Evolutionary conservation across 2,329 filamentous ascomycete genomes (phyloP).

Genomic region (Trichoderma pleuroti): DNA sequence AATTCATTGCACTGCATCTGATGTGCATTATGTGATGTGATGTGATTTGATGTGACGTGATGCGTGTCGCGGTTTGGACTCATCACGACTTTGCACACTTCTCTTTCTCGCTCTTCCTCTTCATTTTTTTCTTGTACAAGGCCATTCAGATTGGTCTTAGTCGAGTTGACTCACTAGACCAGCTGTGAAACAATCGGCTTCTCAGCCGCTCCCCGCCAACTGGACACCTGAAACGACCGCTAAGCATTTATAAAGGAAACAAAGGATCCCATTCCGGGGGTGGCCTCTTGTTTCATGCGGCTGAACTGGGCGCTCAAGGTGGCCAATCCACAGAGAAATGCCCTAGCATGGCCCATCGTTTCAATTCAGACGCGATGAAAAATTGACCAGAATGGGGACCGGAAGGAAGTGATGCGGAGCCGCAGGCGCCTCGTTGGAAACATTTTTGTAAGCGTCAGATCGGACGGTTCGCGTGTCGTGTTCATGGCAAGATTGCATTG

Average conservation of each 20-base stretch:
- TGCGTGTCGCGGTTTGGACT: background rate
- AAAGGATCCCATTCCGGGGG: background rate
- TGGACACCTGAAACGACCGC: constrained; percentile 8
- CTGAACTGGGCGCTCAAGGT: background rate
- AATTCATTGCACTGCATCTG: background rate
- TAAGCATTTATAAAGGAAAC: background rate
- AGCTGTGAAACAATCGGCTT: constrained; percentile 9
- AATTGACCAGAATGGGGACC: background rate
- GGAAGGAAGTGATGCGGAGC: background rate
- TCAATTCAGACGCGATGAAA: background rate
- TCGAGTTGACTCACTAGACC: background rate
- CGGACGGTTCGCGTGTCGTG: background rate
- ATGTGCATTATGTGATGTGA: background rate
- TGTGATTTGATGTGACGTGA: no score
- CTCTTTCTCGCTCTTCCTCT: background rate
- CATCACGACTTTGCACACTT: background rate
- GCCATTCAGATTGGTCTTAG: background rate
- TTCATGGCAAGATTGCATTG: no score
- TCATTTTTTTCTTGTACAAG: background rate
- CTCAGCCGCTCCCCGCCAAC: background rate
- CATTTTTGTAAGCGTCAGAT: background rate
- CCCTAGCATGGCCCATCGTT: background rate
- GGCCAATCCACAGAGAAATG: background rate
- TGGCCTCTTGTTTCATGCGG: background rate
- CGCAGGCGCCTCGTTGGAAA: background rate